Evolutionary conservation across 805 yeast genomes (phyloP), one percentile per base, ranked within the genome.

Genomic region (Phaffomyces antillensis): DNA sequence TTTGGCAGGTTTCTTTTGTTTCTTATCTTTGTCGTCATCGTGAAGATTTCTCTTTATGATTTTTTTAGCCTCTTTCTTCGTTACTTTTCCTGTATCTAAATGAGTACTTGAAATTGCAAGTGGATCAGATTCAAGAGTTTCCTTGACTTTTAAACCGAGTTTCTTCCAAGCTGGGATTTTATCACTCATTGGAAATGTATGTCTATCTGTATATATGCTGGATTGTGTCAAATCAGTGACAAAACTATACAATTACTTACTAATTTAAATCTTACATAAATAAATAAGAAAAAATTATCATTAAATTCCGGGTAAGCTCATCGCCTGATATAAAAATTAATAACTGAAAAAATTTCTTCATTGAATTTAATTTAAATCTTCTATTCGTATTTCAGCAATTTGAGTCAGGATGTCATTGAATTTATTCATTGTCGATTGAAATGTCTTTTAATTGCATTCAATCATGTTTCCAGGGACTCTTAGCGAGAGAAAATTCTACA

Each of bases 161-260:
- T 79, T 72, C 61, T 86, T 86, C 95, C 95, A 86, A 1, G 95
- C 95, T 34, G 95, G 95, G n/a, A 77, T 63, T 52, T 55, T 58
- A 32, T 52, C 56, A 12, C 51, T 37, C 62, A 58, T 59, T 9
- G 7, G 7, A 15, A 6, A 10, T 13, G 23, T 3, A 5, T 20
- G 6, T 3, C 5, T 30, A 30, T 30, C 16, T 2, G 33, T 3
- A 3, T 15, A 30, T n/a, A 30, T 30, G 8, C 8, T 32, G 18
- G 1, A 16, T 3, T 17, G 18, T 16, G 7, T n/a, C 8, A 4
- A 11, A 34, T 3, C 12, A 17, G 20, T 9, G 13, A 10, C 13
- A 34, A 11, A 34, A 16, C 9, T n/a, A 10, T n/a, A 8, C 35
- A 16, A 6, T 7, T 16, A 7, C 8, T 9, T n/a, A 32, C 8